These are phyloP conservation scores for Fusarium sambucinum DNA, from an alignment of 2,329 filamentous ascomycete species.

Conservation along the genomic window DNA sequence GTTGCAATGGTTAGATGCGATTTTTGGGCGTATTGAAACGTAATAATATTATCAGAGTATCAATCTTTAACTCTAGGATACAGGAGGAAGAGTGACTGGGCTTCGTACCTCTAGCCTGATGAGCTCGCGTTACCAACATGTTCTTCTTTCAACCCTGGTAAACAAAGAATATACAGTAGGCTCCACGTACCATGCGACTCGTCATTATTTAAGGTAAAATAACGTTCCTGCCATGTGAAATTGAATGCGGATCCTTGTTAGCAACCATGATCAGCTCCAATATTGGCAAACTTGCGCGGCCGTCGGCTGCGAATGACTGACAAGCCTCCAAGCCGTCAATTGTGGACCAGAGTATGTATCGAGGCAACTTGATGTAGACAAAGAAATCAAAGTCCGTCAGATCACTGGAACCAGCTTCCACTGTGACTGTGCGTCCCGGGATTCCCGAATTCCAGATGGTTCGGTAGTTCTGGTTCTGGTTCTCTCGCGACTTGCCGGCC, in stretches of 20 bases:
- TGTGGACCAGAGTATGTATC: not conserved
- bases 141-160: no score
- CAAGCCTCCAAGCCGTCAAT: not conserved
- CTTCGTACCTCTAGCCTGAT: not conserved
- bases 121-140: not conserved
- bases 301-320: not conserved
- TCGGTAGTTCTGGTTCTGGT: not conserved
- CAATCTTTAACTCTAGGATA: no score
- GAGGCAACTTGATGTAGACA: not conserved
- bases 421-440: not conserved
- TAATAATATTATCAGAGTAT: no score
- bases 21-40: no score
- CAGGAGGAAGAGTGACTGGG: not conserved
- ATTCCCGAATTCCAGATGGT: not conserved
- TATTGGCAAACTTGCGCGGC: not conserved
- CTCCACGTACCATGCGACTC: not conserved
- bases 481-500: not conserved
- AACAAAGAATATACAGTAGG: not conserved
- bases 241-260: not conserved
- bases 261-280: not conserved
- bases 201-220: not conserved
- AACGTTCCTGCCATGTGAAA: not conserved
- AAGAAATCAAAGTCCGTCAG: not conserved
- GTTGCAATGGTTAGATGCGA: no score
- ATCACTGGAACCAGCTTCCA: not conserved